Evolutionary conservation across 768 basidiomycete species (phyloP).

Genomic region (Boletales sp.): DNA sequence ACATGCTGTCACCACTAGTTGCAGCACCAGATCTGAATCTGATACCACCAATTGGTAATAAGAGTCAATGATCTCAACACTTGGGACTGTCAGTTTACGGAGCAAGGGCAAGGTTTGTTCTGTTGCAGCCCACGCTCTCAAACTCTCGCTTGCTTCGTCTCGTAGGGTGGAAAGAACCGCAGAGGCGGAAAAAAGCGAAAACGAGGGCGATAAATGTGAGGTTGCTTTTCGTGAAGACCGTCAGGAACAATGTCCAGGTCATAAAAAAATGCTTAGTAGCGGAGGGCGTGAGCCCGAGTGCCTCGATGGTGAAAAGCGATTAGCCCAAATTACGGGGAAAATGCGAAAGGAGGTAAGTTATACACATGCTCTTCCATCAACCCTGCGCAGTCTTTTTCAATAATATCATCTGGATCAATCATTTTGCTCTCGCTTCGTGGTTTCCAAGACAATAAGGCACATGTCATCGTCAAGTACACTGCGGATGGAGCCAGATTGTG

Average conservation of each 20-base stretch:
- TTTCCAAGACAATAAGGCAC: conserved; percentile 99
- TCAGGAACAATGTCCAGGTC: conserved; percentile 93
- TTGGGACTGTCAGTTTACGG: conserved; percentile 6
- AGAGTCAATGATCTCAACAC: too few relatives aligned
- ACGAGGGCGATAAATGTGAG: conserved; percentile 98
- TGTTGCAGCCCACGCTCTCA: neutral
- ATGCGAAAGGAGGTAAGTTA: conserved; percentile 95
- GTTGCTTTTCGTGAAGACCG: conserved; percentile 98
- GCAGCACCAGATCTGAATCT: too few relatives aligned
- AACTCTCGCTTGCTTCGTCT: neutral
- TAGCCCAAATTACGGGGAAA: conserved; percentile 98
- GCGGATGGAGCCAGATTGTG: conserved; percentile 87
- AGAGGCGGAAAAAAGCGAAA: conserved; percentile 99
- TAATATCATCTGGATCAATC: conserved; percentile 73
- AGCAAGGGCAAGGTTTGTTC: conserved; percentile 28
- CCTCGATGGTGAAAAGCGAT: conserved; percentile 96
- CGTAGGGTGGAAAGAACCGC: conserved; percentile 97
- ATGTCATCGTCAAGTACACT: conserved; percentile 99
- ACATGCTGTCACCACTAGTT: too few relatives aligned
- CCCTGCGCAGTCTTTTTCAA: neutral
- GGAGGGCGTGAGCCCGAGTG: conserved; percentile 96
- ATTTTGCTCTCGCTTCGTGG: conserved; percentile 92
- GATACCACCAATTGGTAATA: too few relatives aligned
- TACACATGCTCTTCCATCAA: neutral
- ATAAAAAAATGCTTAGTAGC: conserved; percentile 91